These are phyloP conservation scores for Yarrowia sp. DNA, from an alignment of 805 yeast species.

Conservation along the genomic window DNA sequence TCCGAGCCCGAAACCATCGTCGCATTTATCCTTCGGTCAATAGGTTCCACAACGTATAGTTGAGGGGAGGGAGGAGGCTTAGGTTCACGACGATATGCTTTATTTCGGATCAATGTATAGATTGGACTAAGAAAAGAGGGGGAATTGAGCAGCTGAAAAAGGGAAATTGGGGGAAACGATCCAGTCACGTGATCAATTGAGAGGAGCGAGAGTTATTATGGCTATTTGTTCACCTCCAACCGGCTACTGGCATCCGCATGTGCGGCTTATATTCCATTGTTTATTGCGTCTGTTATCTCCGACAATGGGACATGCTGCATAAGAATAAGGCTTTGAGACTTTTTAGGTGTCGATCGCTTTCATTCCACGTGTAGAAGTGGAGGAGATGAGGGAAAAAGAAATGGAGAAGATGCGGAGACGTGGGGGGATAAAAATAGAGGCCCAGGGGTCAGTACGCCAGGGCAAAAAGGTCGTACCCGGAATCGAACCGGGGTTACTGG, in stretches of 20 bases:
- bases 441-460: too few relatives aligned
- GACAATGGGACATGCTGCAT: constrained; percentile 22
- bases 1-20: constrained; percentile 15
- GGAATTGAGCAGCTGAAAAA: too few relatives aligned
- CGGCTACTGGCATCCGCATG: not conserved
- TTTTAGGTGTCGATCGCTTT: not conserved
- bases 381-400: not conserved
- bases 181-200: not conserved
- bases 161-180: too few relatives aligned
- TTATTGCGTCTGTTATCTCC: not conserved
- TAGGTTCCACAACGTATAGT: constrained; percentile 9
- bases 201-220: too few relatives aligned
- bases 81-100: constrained; percentile 5
- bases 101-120: constrained; percentile 4
- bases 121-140: too few relatives aligned
- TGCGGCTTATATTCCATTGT: constrained; percentile 20
- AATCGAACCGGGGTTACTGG: constrained; percentile 39
- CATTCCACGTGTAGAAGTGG: constrained; percentile 18
- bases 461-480: constrained; percentile 38
- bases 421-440: not conserved
- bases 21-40: constrained; percentile 1
- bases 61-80: constrained; percentile 2
- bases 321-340: constrained; percentile 15
- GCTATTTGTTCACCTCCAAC: too few relatives aligned
- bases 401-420: not conserved